Evolutionary conservation across 192 early-diverging fungal genomes (phyloP).

Genomic region (Coemansia sp.): DNA sequence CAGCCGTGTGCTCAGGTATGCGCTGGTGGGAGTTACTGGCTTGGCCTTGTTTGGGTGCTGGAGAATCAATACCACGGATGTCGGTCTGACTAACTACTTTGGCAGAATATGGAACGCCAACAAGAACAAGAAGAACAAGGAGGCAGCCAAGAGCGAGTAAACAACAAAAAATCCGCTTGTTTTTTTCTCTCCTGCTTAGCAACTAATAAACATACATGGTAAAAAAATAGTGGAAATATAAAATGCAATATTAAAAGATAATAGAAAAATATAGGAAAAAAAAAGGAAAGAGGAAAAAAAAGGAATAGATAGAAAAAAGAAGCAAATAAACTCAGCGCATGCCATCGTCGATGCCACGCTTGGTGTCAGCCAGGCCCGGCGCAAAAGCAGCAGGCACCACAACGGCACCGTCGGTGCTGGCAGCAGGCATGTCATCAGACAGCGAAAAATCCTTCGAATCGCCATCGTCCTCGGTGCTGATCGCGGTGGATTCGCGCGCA

Average conservation of each 20-base stretch:
- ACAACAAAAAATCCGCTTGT: not conserved
- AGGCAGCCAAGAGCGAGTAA: not conserved
- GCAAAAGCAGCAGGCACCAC: not conserved
- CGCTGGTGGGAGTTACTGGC: slow-evolving; percentile 70
- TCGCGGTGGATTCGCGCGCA: no score
- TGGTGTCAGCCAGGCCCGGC: not conserved
- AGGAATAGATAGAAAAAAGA: not conserved
- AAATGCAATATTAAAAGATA: not conserved
- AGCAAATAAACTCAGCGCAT: not conserved
- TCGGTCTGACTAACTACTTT: slow-evolving; percentile 90
- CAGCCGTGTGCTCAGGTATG: slow-evolving; percentile 65
- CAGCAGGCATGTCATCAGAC: not conserved
- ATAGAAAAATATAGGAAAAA: slow-evolving; percentile 6
- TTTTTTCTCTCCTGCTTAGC: no score
- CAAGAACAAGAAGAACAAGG: slow-evolving; percentile 17
- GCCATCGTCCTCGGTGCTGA: not conserved
- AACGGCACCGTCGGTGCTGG: not conserved
- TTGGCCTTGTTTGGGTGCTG: slow-evolving; percentile 82
- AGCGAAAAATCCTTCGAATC: not conserved
- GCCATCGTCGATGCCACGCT: slow-evolving; percentile 3
- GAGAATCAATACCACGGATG: slow-evolving; percentile 94
- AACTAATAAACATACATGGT: no score
- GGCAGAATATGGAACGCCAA: slow-evolving; percentile 81
- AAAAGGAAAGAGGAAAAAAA: slow-evolving; percentile 2
- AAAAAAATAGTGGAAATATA: not conserved